These are phyloP conservation scores for Bacidia gigantensis DNA, from an alignment of 495 filamentous ascomycete species.

Conservation along the genomic window DNA sequence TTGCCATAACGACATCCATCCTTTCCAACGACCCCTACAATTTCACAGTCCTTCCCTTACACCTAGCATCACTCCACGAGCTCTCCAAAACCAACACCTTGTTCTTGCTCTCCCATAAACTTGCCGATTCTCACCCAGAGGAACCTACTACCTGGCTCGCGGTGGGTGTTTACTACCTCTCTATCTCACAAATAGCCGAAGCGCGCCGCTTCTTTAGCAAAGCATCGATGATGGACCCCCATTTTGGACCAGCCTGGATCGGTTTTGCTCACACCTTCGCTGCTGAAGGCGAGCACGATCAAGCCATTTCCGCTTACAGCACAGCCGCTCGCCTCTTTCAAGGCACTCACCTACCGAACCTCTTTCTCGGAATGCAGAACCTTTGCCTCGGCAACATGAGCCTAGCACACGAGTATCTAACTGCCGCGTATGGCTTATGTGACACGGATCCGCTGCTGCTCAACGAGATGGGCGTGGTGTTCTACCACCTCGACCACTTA, in stretches of 20 bases:
- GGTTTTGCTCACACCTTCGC: conserved; percentile 99
- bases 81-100: conserved; percentile 73
- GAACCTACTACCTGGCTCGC: conserved; percentile 86
- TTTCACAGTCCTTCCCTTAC: conserved; percentile 75
- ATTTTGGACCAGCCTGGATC: conserved; percentile 97
- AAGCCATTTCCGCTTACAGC: conserved; percentile 94
- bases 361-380: conserved; percentile 98
- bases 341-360: conserved; percentile 88
- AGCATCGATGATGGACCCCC: conserved; percentile 89
- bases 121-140: conserved; percentile 83
- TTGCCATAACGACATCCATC: conserved; percentile 70
- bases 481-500: conserved; percentile 79
- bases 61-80: conserved; percentile 86
- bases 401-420: conserved; percentile 89
- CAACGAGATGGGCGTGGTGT: conserved; percentile 89
- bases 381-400: conserved; percentile 89
- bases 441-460: conserved; percentile 75
- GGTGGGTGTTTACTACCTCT: conserved; percentile 89
- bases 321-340: conserved; percentile 93
- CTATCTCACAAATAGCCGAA: conserved; percentile 79
- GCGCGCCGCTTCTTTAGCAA: conserved; percentile 94
- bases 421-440: conserved; percentile 66
- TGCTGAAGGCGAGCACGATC: conserved; percentile 98
- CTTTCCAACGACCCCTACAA: conserved; percentile 60
- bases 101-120: conserved; percentile 85